Evolutionary conservation across 768 basidiomycete genomes (phyloP), one percentile per base, ranked within the genome.

Genomic region (Cystobasidium onofrii): DNA sequence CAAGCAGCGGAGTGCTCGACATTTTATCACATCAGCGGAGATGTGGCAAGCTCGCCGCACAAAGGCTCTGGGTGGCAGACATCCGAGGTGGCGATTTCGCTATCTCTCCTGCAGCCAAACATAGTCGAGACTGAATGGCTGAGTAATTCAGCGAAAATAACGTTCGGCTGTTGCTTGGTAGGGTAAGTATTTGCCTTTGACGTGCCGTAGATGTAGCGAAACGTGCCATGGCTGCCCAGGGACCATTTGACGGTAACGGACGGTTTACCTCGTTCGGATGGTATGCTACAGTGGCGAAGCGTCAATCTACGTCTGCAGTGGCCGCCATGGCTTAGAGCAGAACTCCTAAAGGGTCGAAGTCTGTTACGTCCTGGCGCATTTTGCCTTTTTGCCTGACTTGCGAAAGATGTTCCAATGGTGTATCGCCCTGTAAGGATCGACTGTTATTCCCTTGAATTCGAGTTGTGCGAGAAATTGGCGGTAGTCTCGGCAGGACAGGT

Each of bases 341-440:
- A 10, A 34, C 69, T 25, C 69, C 69, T 12, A 71, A 36, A 60
- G 69, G 69, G 52, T 71, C 69, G 6, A 31, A n/a, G 3, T 44
- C 41, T 33, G 6, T 29, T 7, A 2, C 34, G 7, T 67, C 15
- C 63, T 39, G 34, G 33, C 63, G 36, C 4, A 34, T 27, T 43
- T 27, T 12, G 6, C 2, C 12, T 12, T 12, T 12, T 4, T 29
- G 57, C 15, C 13, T 9, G 27, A 15, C 13, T 17, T 4, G 17
- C 10, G 29, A 34, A 25, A 60, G 25, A 20, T 12, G 3, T 17
- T 60, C 57, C 27, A 60, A 17, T 7, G 25, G 57, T 29, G 23
- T 27, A 15, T 23, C 57, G 4, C 57, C 57, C 4, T 60, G 57
- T 4, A 60, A 60, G 29, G 17, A 4, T 7, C 31, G 25, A 6